A percentile compares a stretch with the other conserved stretches of the same genome.
These are phyloP conservation scores for Boletus reticuloceps DNA, from an alignment of 768 basidiomycete species.

Conservation along the genomic window DNA sequence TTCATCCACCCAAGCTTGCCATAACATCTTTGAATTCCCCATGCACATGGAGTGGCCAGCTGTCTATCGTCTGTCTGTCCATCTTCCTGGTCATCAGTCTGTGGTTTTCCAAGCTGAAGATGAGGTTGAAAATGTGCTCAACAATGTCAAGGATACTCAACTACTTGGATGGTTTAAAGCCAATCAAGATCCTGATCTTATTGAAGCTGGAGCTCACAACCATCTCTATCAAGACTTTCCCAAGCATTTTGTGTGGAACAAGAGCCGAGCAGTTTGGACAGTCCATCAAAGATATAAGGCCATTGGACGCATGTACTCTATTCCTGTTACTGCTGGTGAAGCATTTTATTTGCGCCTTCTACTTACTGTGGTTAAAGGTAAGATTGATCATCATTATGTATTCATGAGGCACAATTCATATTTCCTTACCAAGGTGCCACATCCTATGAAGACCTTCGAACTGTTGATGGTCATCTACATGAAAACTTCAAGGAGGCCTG, in stretches of 20 bases:
- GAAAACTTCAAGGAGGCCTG: constrained; percentile 41
- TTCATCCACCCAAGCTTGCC: too few species aligned
- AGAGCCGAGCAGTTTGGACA: too few species aligned
- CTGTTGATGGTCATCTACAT: constrained; percentile 12
- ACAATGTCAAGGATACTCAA: too few species aligned
- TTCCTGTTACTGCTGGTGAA: constrained; percentile 38
- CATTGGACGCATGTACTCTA: too few species aligned
- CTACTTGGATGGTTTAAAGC: too few species aligned
- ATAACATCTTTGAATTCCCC: not conserved
- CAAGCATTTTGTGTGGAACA: too few species aligned
- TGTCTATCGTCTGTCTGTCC: constrained; percentile 1
- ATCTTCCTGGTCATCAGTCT: too few species aligned
- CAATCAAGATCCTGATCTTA: too few species aligned
- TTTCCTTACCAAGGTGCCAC: not conserved
- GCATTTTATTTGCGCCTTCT: constrained; percentile 39
- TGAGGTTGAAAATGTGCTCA: constrained; percentile 9
- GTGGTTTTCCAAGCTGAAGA: not conserved
- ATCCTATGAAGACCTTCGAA: constrained; percentile 1
- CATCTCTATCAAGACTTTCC: too few species aligned
- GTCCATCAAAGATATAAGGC: too few species aligned
- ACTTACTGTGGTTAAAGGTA: constrained; percentile 35
- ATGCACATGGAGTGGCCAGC: constrained; percentile 8
- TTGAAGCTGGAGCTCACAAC: too few species aligned
- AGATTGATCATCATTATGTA: not conserved
- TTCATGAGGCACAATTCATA: not conserved